Base-by-base conservation (phyloP, 139 green algal genomes). In the Chlorella sorokiniana region DNA sequence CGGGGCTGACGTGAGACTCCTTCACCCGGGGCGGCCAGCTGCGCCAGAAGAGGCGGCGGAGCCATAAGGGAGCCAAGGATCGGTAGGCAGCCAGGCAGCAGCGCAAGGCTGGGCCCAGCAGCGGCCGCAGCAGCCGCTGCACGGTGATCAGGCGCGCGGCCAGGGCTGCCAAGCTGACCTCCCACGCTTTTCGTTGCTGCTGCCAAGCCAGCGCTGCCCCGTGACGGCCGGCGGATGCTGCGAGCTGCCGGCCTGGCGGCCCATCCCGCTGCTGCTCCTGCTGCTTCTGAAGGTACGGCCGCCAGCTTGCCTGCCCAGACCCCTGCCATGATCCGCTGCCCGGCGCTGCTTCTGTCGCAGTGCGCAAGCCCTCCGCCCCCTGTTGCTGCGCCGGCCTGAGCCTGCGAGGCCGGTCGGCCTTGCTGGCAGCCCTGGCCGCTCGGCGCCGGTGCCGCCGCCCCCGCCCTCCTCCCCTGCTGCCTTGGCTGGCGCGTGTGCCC, bases 1-100 rank as follows among this genome's bases (percentile, higher is more conserved):
- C 56, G 62, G 80, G 80, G 51, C 69, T 70, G 8, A 80, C 73
- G 25, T 85, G 80, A 2, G 35, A 25, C 23, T 59, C 78, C 4
- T 14, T 18, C 61, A 81, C 76, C 76, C 62, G n/a, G 1, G 61
- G 61, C 1, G 61, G 76, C 76, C 61, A 81, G 59, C 11, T 59
- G 41, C 41, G 45, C 77, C 77, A 75, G 44, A 71, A 82, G 20
- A 82, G 37, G 25, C 77, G 44, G 33, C 77, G 62, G 61, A 61
- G 35, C 40, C 23, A 9, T 14, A 79, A 35, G 0, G 73, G 73
- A 25, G 69, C 37, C 37, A 54, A 14, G 33, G 9, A 25, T 33
- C 45, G 64, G 42, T 76, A 74, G 23, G 41, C 22, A 1, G 61
- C 76, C 22, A 72, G 31, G 7, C 16, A 27, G 45, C 42, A 48